Evolutionary conservation across 2,329 filamentous ascomycete genomes (phyloP).

Genomic region (Amauroascus verrucosus): DNA sequence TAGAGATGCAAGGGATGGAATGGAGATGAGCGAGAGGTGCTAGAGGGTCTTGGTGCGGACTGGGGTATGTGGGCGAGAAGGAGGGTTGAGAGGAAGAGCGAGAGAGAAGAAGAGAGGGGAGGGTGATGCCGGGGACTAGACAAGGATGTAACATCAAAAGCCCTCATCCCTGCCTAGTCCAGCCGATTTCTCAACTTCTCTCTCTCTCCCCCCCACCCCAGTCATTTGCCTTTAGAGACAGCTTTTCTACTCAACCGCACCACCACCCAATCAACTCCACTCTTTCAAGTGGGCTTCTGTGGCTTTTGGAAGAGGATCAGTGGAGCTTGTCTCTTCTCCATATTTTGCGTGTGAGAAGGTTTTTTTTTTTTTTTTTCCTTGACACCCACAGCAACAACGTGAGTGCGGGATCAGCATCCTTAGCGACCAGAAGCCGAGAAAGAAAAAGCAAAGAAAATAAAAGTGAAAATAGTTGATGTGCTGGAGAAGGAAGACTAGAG

Average conservation of each 20-base stretch:
- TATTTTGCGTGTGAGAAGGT: background rate
- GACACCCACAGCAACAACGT: background rate
- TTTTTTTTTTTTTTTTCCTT: background rate
- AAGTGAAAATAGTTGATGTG: no score
- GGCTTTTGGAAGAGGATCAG: conserved; percentile 3
- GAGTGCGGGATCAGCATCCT: background rate
- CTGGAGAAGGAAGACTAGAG: background rate
- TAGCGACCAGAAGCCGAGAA: background rate
- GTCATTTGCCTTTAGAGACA: background rate
- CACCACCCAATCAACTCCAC: conserved; percentile 1
- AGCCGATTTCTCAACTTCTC: conserved; percentile 3
- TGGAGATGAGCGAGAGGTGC: no score
- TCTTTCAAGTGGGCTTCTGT: background rate
- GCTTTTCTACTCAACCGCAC: background rate
- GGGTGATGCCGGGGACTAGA: conserved; percentile 1
- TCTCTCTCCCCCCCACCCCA: background rate
- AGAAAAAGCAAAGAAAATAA: background rate
- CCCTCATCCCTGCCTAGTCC: conserved; percentile 7
- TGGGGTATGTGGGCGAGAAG: background rate
- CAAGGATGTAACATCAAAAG: conserved; percentile 14
- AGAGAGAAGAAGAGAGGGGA: background rate
- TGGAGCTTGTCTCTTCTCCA: conserved; percentile 3
- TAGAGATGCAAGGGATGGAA: conserved; percentile 9
- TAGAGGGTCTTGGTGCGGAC: no score
- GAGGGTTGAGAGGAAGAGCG: background rate